Evolutionary conservation across 345 rosid genomes (phyloP), one percentile per base, ranked within the genome.

Genomic region (Schrenkiella parvula): DNA sequence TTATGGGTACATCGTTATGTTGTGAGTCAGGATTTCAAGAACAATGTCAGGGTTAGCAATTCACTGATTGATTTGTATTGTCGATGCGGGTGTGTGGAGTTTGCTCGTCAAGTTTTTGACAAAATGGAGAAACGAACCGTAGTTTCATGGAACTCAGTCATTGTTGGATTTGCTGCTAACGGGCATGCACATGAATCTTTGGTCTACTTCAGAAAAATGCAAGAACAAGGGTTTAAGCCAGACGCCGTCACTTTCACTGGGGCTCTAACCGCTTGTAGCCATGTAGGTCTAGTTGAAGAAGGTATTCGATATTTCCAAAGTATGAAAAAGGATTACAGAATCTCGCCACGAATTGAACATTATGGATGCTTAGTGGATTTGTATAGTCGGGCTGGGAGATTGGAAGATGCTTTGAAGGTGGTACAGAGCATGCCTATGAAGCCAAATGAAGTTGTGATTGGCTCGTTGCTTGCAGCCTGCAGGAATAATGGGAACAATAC

Each of bases 291-390:
- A 57, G 87, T 88, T 12, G 88, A 82, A 9, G 80, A 87, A 66
- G 96, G 95, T 64, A 76, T 84, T 21, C 53, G 15, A 17, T 85
- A 80, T 68, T 87, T 93, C 71, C 73, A 84, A 17, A 32, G 48
- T 50, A 87, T 90, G 93, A 82, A 74, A 71, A 75, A 66, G 31
- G 80, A 79, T 56, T 76, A 79, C 71, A 57, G 68, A 48, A 82
- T 93, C 55, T 60, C 74, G 17, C 93, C 98, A 4, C 70, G 89
- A 35, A 87, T 93, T 50, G 92, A 88, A 71, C 98, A 90, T 59
- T 93, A 86, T 7, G 95, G 95, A 7, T 93, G 98, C 85, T 56
- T 93, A 43, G 97, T 93, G 15, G 93, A 90, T 85, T 84, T 90
- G 44, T 88, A 84, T 68, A 87, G 92, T 71, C 93, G 93, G 8